Base-by-base conservation (phyloP, 2,329 filamentous ascomycete species). In the Colletotrichum gigasporum region DNA sequence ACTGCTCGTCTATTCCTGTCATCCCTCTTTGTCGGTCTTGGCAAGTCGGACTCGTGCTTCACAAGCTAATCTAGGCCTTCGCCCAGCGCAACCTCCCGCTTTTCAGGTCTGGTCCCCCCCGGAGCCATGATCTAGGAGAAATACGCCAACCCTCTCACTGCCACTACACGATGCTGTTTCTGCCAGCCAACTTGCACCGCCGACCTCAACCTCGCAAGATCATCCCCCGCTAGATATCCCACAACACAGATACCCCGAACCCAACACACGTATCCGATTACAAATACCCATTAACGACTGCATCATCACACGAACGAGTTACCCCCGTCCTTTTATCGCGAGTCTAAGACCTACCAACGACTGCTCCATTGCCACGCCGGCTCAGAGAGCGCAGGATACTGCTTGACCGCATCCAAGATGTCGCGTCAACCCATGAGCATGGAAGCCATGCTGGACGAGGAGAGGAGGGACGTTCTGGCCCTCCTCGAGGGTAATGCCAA, bases 371-470 rank as follows among this genome's bases (percentile, higher is more conserved):
- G 11, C 30, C 30, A 57, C 28, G 12, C 28, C 14, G 35, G n/a
- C 28, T 14, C 47, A 39, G 35, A 54, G 12, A 28, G 26, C 48
- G 42, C 41, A 54, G 20, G 2, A 12, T 26, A 9, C 3, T 20
- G 7, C 9, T 7, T 30, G 34, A 41, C 41, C 10, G 14, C 28
- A 7, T 50, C 20, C 72, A 70, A 26, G 62, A 78, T 78, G 76
- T 68, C 74, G 48, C 71, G 67, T 51, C 77, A 78, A 52, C 80
- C 81, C 18, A 93, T 93, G 90, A 93, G 91, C 72, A 87, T 94
- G 72, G 91, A 93, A 78, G 87, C 90, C 50, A 87, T 90, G 69
- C 83, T 94, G 67, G 91, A 94, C 73, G 90, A 93, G 80, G 92
- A 95, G 82, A 86, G 91, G 66, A 83, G 84, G 67, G 91, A 93